Base-by-base conservation (phyloP, 768 basidiomycete species). In the Rhizopogon roseolus region DNA sequence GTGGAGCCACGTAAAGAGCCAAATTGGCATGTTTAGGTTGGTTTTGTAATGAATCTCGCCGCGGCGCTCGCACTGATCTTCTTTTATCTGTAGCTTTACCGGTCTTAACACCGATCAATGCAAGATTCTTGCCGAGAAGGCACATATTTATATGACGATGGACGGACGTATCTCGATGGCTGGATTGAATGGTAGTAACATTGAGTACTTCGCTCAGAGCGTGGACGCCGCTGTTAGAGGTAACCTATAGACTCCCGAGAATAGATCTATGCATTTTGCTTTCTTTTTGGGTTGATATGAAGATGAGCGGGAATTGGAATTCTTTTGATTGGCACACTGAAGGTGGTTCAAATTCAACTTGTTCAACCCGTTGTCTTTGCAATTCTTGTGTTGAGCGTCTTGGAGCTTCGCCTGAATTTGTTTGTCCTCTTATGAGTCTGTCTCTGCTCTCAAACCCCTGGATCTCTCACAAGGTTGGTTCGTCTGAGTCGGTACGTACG, bases 21-120 rank as follows among this genome's bases (percentile, higher is more conserved):
- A 98, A 68, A 95, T 94, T 57, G 96, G 96, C 70, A 96, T 98
- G 94, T 95, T 95, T 79, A 93, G 92, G 93, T 93, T 46, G 66
- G 50, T 50, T 16, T 36, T 37, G 22, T 43, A 25, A 4, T 10
- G 13, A n/a, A 2, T n/a, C 38, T 39, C 5, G 25, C 27, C 38
- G n/a, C n/a, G n/a, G n/a, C 40, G 28, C 58, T 50, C 25, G 16
- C 34, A 36, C 36, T 7, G 25, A 48, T 54, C 40, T 46, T 28
- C 16, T 14, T 50, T 32, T 52, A 22, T 22, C 22, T 22, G 22
- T 62, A 89, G 90, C 71, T 95, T 92, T 76, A 96, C 93, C 43
- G 94, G 94, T 19, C 71, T 96, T 62, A 85, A 82, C 57, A 74
- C 84, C 25, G 76, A 78, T 5, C 94, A 97, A 61, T 90, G 90